Evolutionary conservation across 805 yeast species (phyloP), one percentile per base, ranked within the genome.

Genomic region (Saturnispora bothae): DNA sequence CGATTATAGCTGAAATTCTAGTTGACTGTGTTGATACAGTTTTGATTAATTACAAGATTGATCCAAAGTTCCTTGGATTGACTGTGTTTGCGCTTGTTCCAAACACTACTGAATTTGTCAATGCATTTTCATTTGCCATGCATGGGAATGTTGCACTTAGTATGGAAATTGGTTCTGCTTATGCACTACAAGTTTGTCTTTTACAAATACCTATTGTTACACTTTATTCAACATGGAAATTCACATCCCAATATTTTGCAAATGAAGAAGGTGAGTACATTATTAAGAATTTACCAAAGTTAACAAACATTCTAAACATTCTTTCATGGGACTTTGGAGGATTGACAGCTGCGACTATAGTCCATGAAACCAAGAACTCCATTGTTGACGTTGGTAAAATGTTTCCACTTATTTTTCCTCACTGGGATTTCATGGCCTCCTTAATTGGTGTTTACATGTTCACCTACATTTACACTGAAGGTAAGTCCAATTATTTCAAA

Each of bases 131-230:
- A 19, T 92, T 92, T 64, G 98, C 98, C 0, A 76, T 85, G 48
- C 77, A 89, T 49, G 98, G 98, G 1, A 92, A 92, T 48, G 95
- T 92, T 39, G 95, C 98, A 1, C 65, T 92, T 33, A 83, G 95
- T 3, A 83, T 92, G 95, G 98, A 92, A 56, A 92, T 92, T 58
- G 98, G 98, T 43, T 78, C 94, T 45, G 98, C 98, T 0, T 92
- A 92, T 56, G 98, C 95, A 0, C 66, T 92, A 42, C 98, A 92
- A 58, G 98, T 92, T 13, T 89, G 95, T 49, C 65, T 92, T 42
- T 68, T 92, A 47, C 98, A 92, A 56, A 83, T 92, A 33, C 98
- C 98, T 1, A 78, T 92, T 2, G 69, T 92, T 53, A 94, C 86
- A 9, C 53, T 89, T 10, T 85, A 72, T 53, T 80, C 95, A 2